Evolutionary conservation across 768 basidiomycete species (phyloP).

Genomic region (Collybia sordida): DNA sequence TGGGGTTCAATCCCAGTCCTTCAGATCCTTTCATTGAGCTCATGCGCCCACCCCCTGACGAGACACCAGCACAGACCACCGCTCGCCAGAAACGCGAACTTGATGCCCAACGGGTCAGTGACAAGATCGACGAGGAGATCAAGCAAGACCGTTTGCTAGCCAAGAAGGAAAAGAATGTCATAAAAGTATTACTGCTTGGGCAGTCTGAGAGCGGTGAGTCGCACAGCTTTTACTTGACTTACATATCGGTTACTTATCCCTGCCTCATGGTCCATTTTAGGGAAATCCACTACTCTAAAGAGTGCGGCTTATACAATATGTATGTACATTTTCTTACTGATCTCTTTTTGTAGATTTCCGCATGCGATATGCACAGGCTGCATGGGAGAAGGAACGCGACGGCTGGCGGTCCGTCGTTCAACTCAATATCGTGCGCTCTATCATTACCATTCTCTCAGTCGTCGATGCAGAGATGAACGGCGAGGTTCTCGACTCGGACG

Average conservation of each 20-base stretch:
- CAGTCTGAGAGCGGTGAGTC: slow-evolving; percentile 65
- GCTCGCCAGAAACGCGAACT: slow-evolving; percentile 45
- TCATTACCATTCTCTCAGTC: slow-evolving; percentile 63
- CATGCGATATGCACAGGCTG: slow-evolving; percentile 59
- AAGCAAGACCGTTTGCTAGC: slow-evolving; percentile 42
- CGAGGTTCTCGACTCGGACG: slow-evolving; percentile 32
- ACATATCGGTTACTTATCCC: slow-evolving; percentile 6
- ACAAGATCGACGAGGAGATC: slow-evolving; percentile 62
- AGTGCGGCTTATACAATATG: slow-evolving; percentile 34
- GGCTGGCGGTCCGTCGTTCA: slow-evolving; percentile 80
- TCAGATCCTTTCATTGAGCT: slow-evolving; percentile 44
- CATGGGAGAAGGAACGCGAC: slow-evolving; percentile 66
- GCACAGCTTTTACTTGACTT: background rate
- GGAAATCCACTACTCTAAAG: slow-evolving; percentile 71
- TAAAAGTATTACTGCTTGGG: slow-evolving; percentile 63
- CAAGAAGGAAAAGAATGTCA: slow-evolving; percentile 44
- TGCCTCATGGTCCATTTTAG: slow-evolving; percentile 28
- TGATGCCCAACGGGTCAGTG: slow-evolving; percentile 47
- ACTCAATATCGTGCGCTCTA: slow-evolving; percentile 74
- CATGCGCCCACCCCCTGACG: slow-evolving; percentile 50
- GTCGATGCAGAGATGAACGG: slow-evolving; percentile 55
- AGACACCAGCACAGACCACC: slow-evolving; percentile 50
- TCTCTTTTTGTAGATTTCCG: slow-evolving; percentile 58
- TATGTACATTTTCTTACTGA: slow-evolving; percentile 7
- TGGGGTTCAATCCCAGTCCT: slow-evolving; percentile 35